Base-by-base conservation (phyloP, 2,329 filamentous ascomycete species). In the Colletotrichum tofieldiae region DNA sequence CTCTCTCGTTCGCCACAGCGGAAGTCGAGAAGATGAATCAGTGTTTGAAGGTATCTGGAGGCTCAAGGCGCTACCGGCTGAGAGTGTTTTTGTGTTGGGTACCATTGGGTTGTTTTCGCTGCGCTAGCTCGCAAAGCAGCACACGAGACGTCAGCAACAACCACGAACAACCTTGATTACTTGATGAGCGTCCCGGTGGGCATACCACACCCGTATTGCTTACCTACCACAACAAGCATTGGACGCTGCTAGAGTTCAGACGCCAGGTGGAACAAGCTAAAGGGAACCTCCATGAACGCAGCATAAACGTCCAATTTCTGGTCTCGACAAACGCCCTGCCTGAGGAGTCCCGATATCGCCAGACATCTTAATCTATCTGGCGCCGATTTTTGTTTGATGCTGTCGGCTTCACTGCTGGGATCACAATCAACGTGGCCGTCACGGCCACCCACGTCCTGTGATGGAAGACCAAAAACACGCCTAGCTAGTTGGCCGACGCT, bases 331-430 rank as follows among this genome's bases (percentile, higher is more conserved):
- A 39, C 32, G 45, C 26, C 32, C 49, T 39, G 16, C 20, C 56
- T 32, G 35, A 16, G 12, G 41, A 59, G 29, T 11, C 16, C 7
- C 37, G 20, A n/a, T 26, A 64, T 61, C 37, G 35, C 41, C 49
- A 43, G 49, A 58, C 45, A 39, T 43, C 56, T 68, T 65, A 65
- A 67, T 74, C 20, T 62, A 67, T 51, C 56, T 67, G 51, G 56
- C 56, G 52, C 55, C 35, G 41, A 26, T 51, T 8, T 1, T 12
- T 29, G 58, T 62, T 61, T 65, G 54, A 69, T 41, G 37, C 47
- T 56, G 63, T 49, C 32, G 41, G 35, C 39, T 37, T 41, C 32
- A 39, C 18, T 49, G 54, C 26, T 41, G 54, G 43, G n/a, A 41
- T 37, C 37, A n/a, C 49, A 43, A 29, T 58, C 51, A 32, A 67